Conservation (phyloP, 495 filamentous ascomycete species). For the Apodospora peruviana region DNA sequence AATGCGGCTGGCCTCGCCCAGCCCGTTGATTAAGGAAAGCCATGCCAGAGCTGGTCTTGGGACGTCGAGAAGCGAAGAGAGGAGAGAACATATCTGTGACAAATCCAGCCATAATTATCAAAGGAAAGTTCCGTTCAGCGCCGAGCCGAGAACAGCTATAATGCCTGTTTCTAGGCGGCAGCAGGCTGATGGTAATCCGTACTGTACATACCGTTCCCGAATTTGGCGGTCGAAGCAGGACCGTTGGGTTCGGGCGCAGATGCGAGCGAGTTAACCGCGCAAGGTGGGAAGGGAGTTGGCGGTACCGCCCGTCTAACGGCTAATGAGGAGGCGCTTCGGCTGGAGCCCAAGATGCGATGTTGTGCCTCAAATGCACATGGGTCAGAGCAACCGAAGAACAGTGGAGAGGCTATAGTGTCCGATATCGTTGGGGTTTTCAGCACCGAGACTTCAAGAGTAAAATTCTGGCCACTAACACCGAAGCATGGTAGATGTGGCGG, state of each 20-base stretch:
- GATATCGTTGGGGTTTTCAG: slow-evolving; percentile 12
- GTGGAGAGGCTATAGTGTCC: slow-evolving; percentile 5
- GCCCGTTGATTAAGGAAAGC: background rate
- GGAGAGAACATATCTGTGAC: too few relatives aligned
- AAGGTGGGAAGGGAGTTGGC: slow-evolving; percentile 14
- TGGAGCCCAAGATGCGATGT: slow-evolving; percentile 4
- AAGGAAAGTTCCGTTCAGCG: slow-evolving; percentile 7
- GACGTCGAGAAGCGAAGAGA: background rate
- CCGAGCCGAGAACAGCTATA: slow-evolving; percentile 9
- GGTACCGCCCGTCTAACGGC: slow-evolving; percentile 16
- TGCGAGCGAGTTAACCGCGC: slow-evolving; percentile 24
- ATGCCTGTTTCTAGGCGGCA: too few relatives aligned
- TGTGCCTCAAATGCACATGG: slow-evolving; percentile 7
- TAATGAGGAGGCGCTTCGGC: slow-evolving; percentile 17
- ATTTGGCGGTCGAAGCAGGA: slow-evolving; percentile 14
- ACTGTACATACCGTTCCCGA: too few relatives aligned
- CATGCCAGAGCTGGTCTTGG: too few relatives aligned
- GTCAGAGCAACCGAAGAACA: background rate
- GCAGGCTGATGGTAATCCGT: slow-evolving; percentile 9
- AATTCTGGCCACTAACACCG: slow-evolving; percentile 7
- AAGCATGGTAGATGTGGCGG: background rate
- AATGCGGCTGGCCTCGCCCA: slow-evolving; percentile 9
- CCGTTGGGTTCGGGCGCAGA: slow-evolving; percentile 24
- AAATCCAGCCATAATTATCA: too few relatives aligned
- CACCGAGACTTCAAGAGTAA: slow-evolving; percentile 3